These are phyloP conservation scores for Arabidopsis suecica DNA, from an alignment of 345 rosid genomes.

Conservation along the genomic window DNA sequence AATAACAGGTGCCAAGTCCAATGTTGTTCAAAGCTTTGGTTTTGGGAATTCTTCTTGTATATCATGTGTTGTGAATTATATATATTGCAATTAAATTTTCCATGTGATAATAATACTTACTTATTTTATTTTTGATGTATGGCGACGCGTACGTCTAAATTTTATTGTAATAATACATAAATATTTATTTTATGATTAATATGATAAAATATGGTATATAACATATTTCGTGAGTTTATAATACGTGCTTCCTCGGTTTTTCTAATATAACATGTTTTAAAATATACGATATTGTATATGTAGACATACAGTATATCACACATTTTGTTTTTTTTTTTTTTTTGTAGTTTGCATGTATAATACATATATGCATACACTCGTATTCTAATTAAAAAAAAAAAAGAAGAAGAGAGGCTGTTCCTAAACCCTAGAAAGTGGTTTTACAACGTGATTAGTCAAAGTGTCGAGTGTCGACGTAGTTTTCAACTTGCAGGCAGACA, in stretches of 20 bases:
- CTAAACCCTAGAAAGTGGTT: conserved; percentile 38
- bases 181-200: neutral
- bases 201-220: neutral
- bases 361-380: neutral
- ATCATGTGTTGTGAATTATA: conserved; percentile 17
- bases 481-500: conserved; percentile 11
- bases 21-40: conserved; percentile 48
- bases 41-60: conserved; percentile 29
- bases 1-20: conserved; percentile 25
- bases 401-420: neutral
- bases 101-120: neutral
- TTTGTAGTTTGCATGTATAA: neutral
- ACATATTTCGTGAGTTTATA: neutral
- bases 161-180: neutral
- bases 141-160: neutral
- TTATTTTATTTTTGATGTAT: neutral
- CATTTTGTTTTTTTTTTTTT: neutral
- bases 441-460: conserved; percentile 34
- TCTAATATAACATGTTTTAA: neutral
- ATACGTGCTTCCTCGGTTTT: neutral
- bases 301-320: neutral
- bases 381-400: neutral
- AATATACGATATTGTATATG: neutral
- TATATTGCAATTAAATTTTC: neutral
- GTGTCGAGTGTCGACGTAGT: conserved; percentile 7